phyloP scores from a whole-genome alignment of 345 rosid species.

The Brassica nigra region DNA sequence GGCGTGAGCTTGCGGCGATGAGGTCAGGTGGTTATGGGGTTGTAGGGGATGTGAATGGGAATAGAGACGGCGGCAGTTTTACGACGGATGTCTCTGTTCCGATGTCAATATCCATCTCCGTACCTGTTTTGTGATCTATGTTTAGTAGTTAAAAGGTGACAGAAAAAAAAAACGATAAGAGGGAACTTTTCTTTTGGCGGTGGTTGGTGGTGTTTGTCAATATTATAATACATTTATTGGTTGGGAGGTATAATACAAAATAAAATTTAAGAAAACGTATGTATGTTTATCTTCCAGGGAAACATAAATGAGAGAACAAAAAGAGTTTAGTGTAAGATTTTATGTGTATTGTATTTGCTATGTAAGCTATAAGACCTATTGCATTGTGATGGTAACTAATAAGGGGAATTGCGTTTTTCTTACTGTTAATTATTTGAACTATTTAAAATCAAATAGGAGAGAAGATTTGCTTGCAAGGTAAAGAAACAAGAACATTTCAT shows the following conservation, averaged over 20 bases:
- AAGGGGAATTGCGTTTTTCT: not conserved
- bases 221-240: slow-evolving; percentile 42
- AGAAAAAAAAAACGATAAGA: not conserved
- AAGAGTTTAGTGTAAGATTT: slow-evolving; percentile 19
- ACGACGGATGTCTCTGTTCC: slow-evolving; percentile 68
- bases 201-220: slow-evolving; percentile 26
- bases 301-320: not conserved
- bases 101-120: slow-evolving; percentile 61
- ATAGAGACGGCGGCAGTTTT: slow-evolving; percentile 29
- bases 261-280: slow-evolving; percentile 9
- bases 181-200: not conserved
- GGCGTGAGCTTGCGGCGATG: slow-evolving; percentile 60
- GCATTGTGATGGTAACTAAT: not conserved
- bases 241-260: slow-evolving; percentile 40
- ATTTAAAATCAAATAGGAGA: not conserved
- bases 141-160: not conserved
- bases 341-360: slow-evolving; percentile 17
- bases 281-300: slow-evolving; percentile 7
- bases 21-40: slow-evolving; percentile 66
- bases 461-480: not conserved
- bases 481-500: too few relatives aligned
- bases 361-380: slow-evolving; percentile 7
- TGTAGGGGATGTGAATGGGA: slow-evolving; percentile 52
- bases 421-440: not conserved
- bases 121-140: slow-evolving; percentile 41